phyloP scores from a whole-genome alignment of 2,329 filamentous ascomycete genomes.

The Fusarium neocosmosporiellum region DNA sequence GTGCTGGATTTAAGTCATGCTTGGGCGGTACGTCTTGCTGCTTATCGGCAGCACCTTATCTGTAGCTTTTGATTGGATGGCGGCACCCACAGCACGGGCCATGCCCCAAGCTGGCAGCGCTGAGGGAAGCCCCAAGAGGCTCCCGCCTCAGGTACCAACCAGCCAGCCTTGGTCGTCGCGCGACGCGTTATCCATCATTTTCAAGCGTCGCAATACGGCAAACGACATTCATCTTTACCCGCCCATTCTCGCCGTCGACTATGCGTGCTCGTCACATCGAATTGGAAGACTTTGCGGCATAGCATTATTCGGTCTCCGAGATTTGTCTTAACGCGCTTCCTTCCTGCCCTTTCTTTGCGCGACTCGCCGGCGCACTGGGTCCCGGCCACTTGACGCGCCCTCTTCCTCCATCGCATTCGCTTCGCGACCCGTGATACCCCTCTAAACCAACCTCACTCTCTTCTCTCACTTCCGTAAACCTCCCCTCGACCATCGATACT shows the following conservation, averaged over 20 bases:
- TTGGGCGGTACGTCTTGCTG: not conserved
- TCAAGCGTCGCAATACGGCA: constrained; percentile 31
- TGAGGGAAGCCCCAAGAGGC: constrained; percentile 7
- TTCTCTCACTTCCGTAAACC: constrained; percentile 11
- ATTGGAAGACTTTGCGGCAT: constrained; percentile 12
- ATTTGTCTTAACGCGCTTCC: constrained; percentile 1
- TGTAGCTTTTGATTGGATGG: not conserved
- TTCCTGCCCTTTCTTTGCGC: constrained; percentile 20
- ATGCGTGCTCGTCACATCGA: constrained; percentile 18
- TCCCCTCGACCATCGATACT: constrained; percentile 6
- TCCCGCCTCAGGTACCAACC: constrained; percentile 17
- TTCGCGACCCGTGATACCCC: constrained; percentile 31
- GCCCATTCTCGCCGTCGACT: constrained; percentile 12
- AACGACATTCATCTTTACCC: constrained; percentile 8
- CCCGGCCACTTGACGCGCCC: constrained; percentile 39
- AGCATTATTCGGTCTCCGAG: constrained; percentile 6
- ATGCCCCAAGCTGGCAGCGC: constrained; percentile 3
- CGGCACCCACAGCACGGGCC: constrained; percentile 8
- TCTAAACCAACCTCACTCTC: constrained; percentile 23
- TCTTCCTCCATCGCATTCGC: constrained; percentile 33
- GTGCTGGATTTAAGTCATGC: not conserved
- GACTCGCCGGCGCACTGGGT: constrained; percentile 33
- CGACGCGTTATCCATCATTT: constrained; percentile 41
- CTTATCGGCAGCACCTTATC: not conserved
- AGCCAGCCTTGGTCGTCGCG: constrained; percentile 29